These are phyloP conservation scores for Chrysoporthe austroafricana DNA, from an alignment of 2,329 filamentous ascomycete species.

Conservation along the genomic window DNA sequence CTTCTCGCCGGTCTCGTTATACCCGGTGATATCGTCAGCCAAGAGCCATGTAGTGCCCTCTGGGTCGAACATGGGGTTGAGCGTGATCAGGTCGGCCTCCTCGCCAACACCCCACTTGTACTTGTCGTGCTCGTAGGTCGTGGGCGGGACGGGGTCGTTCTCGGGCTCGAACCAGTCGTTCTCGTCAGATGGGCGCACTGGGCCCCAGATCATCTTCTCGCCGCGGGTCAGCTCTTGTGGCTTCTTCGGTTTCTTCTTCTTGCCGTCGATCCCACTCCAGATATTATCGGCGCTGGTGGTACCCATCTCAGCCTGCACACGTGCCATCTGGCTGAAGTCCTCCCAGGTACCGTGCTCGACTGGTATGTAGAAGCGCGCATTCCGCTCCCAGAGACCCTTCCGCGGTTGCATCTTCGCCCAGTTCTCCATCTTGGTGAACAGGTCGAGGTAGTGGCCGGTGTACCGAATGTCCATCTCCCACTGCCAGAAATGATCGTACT, in stretches of 20 bases:
- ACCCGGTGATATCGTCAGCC: conserved; percentile 81
- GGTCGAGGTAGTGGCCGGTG: conserved; percentile 82
- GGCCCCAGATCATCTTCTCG: conserved; percentile 81
- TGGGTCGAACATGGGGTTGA: conserved; percentile 91
- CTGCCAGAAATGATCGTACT: conserved; percentile 92
- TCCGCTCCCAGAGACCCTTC: conserved; percentile 82
- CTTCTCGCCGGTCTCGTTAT: conserved; percentile 65
- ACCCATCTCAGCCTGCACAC: conserved; percentile 74
- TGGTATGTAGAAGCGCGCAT: conserved; percentile 76
- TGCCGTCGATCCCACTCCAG: conserved; percentile 57
- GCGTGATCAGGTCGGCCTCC: conserved; percentile 87
- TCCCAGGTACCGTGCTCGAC: conserved; percentile 78
- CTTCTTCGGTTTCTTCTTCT: conserved; percentile 38
- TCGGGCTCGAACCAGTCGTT: conserved; percentile 74
- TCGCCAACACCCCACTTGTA: conserved; percentile 88
- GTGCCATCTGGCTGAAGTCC: conserved; percentile 77
- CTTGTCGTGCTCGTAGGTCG: conserved; percentile 74
- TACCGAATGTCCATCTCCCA: conserved; percentile 96
- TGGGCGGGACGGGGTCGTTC: conserved; percentile 74
- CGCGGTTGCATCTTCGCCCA: conserved; percentile 77
- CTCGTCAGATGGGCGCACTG: conserved; percentile 68
- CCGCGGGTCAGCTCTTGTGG: conserved; percentile 42
- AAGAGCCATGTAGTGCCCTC: conserved; percentile 85
- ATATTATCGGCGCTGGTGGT: conserved; percentile 68
- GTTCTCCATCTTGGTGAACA: conserved; percentile 68